Conservation (phyloP, 768 basidiomycete species). For the Termitomyces sp. region DNA sequence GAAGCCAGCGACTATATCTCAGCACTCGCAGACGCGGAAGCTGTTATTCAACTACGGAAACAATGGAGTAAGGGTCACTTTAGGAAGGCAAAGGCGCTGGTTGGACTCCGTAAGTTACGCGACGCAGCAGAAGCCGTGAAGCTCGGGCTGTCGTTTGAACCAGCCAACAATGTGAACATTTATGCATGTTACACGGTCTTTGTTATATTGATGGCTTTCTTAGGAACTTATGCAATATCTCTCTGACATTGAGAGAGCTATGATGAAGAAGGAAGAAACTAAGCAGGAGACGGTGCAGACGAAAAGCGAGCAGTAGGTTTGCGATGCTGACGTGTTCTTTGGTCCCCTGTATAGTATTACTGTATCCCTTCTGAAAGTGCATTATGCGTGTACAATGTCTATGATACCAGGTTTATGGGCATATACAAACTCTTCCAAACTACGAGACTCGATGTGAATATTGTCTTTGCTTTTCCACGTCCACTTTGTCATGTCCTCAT, state of each 20-base stretch:
- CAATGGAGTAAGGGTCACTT: slow-evolving; percentile 97
- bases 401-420: slow-evolving; percentile 4
- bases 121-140: slow-evolving; percentile 82
- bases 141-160: slow-evolving; percentile 83
- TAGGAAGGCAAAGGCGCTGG: slow-evolving; percentile 84
- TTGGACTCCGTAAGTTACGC: slow-evolving; percentile 57
- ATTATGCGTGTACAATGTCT: background rate
- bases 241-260: slow-evolving; percentile 15
- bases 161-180: slow-evolving; percentile 34
- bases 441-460: background rate
- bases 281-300: background rate
- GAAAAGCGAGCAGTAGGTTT: slow-evolving; percentile 4
- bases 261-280: slow-evolving; percentile 4
- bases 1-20: slow-evolving; percentile 71
- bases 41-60: slow-evolving; percentile 76
- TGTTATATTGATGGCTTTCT: background rate
- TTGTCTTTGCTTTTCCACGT: background rate
- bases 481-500: no score
- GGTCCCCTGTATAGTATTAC: slow-evolving; percentile 1
- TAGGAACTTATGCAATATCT: slow-evolving; percentile 16
- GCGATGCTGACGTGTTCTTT: background rate
- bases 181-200: background rate
- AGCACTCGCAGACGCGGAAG: slow-evolving; percentile 86
- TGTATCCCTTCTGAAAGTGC: background rate
- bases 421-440: background rate